These are phyloP conservation scores for Eremochloa ophiuroides DNA, from an alignment of 176 grass and related monocot species.

Conservation along the genomic window DNA sequence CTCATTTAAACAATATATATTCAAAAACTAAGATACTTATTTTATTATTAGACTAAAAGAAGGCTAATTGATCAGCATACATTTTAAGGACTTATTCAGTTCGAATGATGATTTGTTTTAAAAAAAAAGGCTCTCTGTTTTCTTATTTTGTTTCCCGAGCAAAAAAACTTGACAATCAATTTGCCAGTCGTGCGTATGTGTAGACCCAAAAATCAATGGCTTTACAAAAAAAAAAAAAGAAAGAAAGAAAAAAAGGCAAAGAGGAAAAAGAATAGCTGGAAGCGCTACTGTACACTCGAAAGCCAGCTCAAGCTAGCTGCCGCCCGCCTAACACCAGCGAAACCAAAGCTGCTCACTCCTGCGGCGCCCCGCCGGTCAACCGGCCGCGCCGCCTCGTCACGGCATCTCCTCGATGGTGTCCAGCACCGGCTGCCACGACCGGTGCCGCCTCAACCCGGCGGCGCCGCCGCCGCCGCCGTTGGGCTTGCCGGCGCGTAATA, in stretches of 20 bases:
- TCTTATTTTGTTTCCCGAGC: background rate
- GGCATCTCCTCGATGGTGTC: constrained; percentile 78
- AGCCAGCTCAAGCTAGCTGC: constrained; percentile 49
- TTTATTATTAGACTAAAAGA: background rate
- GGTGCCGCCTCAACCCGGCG: constrained; percentile 23
- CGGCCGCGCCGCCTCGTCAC: constrained; percentile 18
- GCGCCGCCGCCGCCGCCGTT: background rate
- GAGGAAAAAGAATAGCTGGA: background rate
- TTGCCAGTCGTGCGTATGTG: constrained; percentile 18
- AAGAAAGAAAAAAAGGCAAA: background rate
- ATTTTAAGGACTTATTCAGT: background rate
- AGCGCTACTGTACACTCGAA: constrained; percentile 38
- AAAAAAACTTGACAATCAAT: constrained; percentile 12
- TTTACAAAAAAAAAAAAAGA: constrained; percentile 8
- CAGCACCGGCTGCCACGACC: constrained; percentile 62
- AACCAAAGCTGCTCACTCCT: constrained; percentile 20
- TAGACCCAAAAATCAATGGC: background rate
- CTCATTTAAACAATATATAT: background rate
- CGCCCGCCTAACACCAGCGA: constrained; percentile 35
- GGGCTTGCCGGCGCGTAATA: background rate
- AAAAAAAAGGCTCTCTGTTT: background rate
- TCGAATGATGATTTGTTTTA: background rate
- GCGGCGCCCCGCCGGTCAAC: background rate
- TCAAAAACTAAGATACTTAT: background rate
- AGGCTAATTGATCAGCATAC: background rate